Conservation (phyloP, 257 asterid species). For the Forsythia suspensa region DNA sequence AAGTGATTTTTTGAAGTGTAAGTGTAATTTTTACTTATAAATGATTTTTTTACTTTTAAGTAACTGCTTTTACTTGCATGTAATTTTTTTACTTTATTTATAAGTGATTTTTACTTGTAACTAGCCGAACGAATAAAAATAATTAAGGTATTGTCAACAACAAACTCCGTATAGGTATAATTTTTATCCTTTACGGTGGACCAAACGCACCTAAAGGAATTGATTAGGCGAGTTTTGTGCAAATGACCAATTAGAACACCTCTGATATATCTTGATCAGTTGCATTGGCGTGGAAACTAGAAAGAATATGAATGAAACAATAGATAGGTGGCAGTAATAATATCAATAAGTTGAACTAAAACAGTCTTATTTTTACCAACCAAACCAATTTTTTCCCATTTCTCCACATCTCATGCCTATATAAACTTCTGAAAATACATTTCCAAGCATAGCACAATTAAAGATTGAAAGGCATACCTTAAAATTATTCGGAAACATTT, state of each 20-base stretch:
- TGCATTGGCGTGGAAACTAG: background rate
- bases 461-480: background rate
- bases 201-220: background rate
- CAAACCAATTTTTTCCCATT: background rate
- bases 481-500: background rate
- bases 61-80: too few relatives aligned
- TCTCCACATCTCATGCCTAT: background rate
- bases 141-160: too few relatives aligned
- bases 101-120: too few relatives aligned
- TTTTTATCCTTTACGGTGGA: too few relatives aligned
- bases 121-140: too few relatives aligned
- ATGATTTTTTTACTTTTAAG: too few relatives aligned
- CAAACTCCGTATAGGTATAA: too few relatives aligned
- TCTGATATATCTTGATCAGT: background rate
- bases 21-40: too few relatives aligned
- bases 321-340: background rate
- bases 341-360: background rate
- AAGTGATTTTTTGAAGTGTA: too few relatives aligned
- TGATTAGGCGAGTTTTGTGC: background rate
- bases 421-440: too few relatives aligned
- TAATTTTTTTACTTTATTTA: too few relatives aligned
- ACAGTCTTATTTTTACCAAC: background rate
- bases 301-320: background rate
- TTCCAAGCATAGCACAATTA: background rate
- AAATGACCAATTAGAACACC: background rate